Conservation (phyloP, 352 stramenopile genomes). For the Phytophthora hibernalis region DNA sequence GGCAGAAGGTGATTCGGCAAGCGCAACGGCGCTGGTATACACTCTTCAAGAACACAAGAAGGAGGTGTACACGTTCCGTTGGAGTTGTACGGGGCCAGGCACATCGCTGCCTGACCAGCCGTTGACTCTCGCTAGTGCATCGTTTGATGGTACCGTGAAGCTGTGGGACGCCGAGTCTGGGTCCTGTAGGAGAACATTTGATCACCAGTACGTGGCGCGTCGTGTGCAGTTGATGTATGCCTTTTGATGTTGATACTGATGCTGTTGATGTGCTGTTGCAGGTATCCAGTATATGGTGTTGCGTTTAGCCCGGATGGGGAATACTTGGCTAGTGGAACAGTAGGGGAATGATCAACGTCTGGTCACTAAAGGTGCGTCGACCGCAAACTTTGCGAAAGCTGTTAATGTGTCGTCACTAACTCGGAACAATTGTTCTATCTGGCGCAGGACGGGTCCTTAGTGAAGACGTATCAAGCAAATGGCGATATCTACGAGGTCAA, state of each 20-base stretch:
- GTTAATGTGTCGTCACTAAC: constrained; percentile 6
- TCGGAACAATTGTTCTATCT: not conserved
- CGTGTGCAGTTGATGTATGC: constrained; percentile 10
- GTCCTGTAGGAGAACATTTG: constrained; percentile 92
- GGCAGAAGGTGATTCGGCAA: constrained; percentile 30
- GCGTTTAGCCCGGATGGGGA: constrained; percentile 91
- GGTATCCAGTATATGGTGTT: constrained; percentile 88
- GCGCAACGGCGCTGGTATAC: constrained; percentile 65
- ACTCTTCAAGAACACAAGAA: constrained; percentile 93
- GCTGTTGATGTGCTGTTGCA: constrained; percentile 31
- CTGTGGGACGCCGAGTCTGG: constrained; percentile 94
- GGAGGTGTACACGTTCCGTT: constrained; percentile 95
- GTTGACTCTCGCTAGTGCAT: constrained; percentile 93
- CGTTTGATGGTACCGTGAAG: constrained; percentile 96
- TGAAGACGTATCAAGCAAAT: constrained; percentile 91
- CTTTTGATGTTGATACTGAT: constrained; percentile 31
- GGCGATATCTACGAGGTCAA: constrained; percentile 99
- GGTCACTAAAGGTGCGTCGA: constrained; percentile 93
- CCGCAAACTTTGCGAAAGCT: constrained; percentile 42
- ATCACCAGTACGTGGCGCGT: constrained; percentile 89
- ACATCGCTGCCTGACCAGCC: constrained; percentile 66
- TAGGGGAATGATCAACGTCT: constrained; percentile 98
- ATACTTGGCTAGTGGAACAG: constrained; percentile 96
- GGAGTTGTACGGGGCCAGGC: constrained; percentile 87
- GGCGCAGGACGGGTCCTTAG: constrained; percentile 70